Percentiles rank a stretch among this genome's conserved stretches.
phyloP scores from a whole-genome alignment of 2,329 filamentous ascomycete genomes.

The Fonsecaea monophora region DNA sequence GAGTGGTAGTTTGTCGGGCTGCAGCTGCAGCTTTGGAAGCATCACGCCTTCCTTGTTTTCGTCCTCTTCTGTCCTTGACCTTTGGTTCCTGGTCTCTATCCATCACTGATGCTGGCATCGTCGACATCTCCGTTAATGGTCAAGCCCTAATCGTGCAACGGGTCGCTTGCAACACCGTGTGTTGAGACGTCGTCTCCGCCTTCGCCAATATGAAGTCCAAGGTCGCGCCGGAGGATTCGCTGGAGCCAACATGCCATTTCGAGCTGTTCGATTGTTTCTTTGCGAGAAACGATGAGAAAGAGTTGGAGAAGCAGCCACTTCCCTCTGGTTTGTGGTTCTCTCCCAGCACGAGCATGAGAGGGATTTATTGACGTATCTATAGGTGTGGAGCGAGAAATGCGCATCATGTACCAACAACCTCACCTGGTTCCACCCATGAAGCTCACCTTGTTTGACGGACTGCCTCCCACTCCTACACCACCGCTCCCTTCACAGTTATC shows the following conservation, averaged over 20 bases:
- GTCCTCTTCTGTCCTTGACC: conserved; percentile 10
- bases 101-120: conserved; percentile 33
- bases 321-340: conserved; percentile 21
- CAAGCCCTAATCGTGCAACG: conserved; percentile 21
- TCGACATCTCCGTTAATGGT: not conserved
- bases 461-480: conserved; percentile 46
- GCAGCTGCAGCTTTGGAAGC: conserved; percentile 26
- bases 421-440: conserved; percentile 56
- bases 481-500: conserved; percentile 44
- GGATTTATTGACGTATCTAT: not conserved
- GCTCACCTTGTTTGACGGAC: conserved; percentile 51
- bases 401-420: conserved; percentile 53
- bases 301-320: not conserved
- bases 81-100: conserved; percentile 9
- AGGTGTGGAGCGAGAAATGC: conserved; percentile 53
- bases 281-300: conserved; percentile 14
- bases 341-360: conserved; percentile 2
- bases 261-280: conserved; percentile 34
- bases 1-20: conserved; percentile 20
- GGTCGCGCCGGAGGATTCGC: conserved; percentile 27
- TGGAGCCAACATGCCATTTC: conserved; percentile 31
- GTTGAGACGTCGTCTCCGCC: conserved; percentile 8
- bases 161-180: conserved; percentile 12
- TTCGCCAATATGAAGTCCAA: conserved; percentile 26
- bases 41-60: conserved; percentile 17